Base-by-base conservation (phyloP, 306 rosid genomes). In the Medicago ruthenica region DNA sequence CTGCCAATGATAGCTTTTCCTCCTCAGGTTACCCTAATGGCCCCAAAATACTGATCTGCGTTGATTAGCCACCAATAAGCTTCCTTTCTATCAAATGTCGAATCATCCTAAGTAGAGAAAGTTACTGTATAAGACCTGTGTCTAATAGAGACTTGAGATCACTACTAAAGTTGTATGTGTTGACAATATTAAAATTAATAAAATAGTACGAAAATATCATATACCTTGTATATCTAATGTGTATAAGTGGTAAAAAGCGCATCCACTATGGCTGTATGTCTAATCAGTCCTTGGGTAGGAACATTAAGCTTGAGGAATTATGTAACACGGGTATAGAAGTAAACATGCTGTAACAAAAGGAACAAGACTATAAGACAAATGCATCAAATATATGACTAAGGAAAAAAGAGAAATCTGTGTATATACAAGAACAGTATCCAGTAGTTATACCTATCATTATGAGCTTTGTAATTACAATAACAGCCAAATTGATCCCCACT, bases 221-320 rank as follows among this genome's bases (percentile, higher is more conserved):
- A 60, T 62, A 87, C 85, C 81, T 82, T 72, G 86, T 3, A 34
- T 34, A 0, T 50, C 51, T 12, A 45, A 45, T 45, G 55, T 71
- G 67, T 76, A 68, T 47, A 42, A 34, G 84, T 36, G 44, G 17
- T 80, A 65, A 63, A 73, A 73, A 74, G 57, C 51, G n/a, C 48
- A 59, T 74, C 75, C 36, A 22, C 69, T 75, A 55, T 20, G 74
- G 71, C 88, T 80, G 74, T 27, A 27, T 27, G 31, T 27, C 31
- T 3, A 27, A 68, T 51, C 64, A 5, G 37, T 58, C 39, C 39
- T 58, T 22, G 36, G 64, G 8, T 24, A 8, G 17, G 64, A 22
- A 22, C 64, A 58, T 8, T 27, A 58, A 22, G 8, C 39, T 12
- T 5, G 39, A 22, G 16, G 37, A 58, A 58, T 58, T 22, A 22